Percentiles rank a stretch among this genome's conserved stretches.
phyloP scores from a whole-genome alignment of 129 eudicot species.

The Lactuca saligna region DNA sequence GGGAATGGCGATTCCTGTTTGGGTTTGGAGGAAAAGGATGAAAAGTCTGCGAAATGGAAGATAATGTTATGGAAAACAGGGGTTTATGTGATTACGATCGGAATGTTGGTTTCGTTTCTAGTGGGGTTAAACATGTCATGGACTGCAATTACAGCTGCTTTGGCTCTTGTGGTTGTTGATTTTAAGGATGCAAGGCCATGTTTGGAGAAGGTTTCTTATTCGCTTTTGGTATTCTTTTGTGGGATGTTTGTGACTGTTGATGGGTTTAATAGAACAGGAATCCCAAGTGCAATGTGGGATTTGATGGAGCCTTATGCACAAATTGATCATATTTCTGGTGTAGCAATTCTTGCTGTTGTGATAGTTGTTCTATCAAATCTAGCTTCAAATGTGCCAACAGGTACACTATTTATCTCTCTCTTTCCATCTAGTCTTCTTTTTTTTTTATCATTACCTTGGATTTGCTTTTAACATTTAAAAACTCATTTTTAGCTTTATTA shows the following conservation, averaged over 20 bases:
- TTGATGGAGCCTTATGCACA: conserved; percentile 77
- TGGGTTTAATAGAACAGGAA: conserved; percentile 87
- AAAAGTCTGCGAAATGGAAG: conserved; percentile 52
- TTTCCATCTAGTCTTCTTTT: neutral
- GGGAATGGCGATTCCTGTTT: conserved; percentile 13
- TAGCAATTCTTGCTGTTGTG: conserved; percentile 61
- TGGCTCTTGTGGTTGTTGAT: conserved; percentile 93
- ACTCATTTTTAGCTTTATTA: too few species aligned
- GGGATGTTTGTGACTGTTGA: conserved; percentile 94
- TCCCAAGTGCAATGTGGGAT: conserved; percentile 83
- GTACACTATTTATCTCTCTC: conserved; percentile 20
- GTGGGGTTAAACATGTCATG: conserved; percentile 86
- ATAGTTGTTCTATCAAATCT: conserved; percentile 77
- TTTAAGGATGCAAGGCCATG: conserved; percentile 84
- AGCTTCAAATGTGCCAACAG: conserved; percentile 95
- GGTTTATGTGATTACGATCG: conserved; percentile 77
- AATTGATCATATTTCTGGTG: conserved; percentile 59
- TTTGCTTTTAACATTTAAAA: neutral
- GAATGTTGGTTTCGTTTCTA: conserved; percentile 78
- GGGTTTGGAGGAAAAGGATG: conserved; percentile 41
- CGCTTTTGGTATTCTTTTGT: conserved; percentile 85
- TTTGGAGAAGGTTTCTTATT: conserved; percentile 90
- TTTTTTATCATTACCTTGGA: neutral
- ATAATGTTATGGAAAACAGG: conserved; percentile 61
- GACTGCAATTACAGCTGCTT: conserved; percentile 93